Evolutionary conservation across 345 rosid species (phyloP).

Genomic region (Corchorus capsularis): DNA sequence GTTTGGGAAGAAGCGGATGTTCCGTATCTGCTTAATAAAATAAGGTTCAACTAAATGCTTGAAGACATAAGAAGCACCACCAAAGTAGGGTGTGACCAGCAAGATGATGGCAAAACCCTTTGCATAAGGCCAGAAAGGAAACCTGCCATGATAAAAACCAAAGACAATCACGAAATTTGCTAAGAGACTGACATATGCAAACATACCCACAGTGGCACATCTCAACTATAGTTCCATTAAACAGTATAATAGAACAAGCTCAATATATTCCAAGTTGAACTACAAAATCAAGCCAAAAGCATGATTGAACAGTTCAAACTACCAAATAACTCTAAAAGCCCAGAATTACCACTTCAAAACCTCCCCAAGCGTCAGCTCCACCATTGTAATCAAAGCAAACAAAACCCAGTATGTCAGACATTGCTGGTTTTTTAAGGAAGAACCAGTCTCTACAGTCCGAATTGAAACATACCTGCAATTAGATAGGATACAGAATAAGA

Average conservation of each 20-base stretch:
- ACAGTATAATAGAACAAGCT: neutral
- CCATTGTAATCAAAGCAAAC: slow-evolving; percentile 25
- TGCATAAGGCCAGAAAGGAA: slow-evolving; percentile 40
- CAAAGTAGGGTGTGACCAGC: slow-evolving; percentile 36
- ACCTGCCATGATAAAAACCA: slow-evolving; percentile 23
- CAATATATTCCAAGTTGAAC: neutral
- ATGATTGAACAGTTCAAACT: neutral
- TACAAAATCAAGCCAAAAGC: neutral
- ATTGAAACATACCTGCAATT: slow-evolving; percentile 34
- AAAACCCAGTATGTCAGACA: slow-evolving; percentile 43
- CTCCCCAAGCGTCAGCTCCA: slow-evolving; percentile 30
- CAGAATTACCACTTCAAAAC: slow-evolving; percentile 29
- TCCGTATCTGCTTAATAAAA: slow-evolving; percentile 19
- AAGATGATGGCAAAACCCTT: slow-evolving; percentile 35
- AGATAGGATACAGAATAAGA: neutral
- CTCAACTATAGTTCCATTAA: neutral
- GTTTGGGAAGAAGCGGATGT: slow-evolving; percentile 1
- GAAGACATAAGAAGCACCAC: slow-evolving; percentile 40
- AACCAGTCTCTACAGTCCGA: slow-evolving; percentile 28
- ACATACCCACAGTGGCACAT: neutral
- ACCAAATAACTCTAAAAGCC: neutral
- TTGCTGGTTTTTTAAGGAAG: slow-evolving; percentile 31
- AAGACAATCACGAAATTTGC: neutral
- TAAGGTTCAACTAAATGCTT: slow-evolving; percentile 21
- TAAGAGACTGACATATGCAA: slow-evolving; percentile 3